A percentile compares a stretch with the other conserved stretches of the same genome.
Conservation (phyloP, 176 grass and related monocot species). For the Aegilops bicornis region DNA sequence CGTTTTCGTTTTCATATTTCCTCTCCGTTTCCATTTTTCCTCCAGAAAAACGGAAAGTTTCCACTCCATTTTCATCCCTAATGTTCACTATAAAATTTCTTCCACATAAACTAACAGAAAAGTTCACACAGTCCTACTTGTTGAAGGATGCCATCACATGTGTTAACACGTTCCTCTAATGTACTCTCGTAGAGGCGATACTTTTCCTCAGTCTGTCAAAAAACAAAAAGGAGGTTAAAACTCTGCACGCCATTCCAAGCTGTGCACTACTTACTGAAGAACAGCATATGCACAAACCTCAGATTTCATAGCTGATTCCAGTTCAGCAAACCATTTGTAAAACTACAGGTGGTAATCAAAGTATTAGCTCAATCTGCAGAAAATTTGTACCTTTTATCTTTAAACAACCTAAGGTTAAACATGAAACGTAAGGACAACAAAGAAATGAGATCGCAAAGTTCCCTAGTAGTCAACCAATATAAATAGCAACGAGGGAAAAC, state of each 20-base stretch:
- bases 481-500: neutral
- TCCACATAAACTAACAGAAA: slow-evolving; percentile 29
- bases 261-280: slow-evolving; percentile 11
- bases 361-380: slow-evolving; percentile 17
- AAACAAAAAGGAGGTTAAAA: slow-evolving; percentile 34
- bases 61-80: too few species aligned
- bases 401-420: neutral
- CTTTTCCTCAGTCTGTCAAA: slow-evolving; percentile 87
- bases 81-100: slow-evolving; percentile 8
- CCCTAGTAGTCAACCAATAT: neutral
- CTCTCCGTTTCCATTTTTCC: too few species aligned
- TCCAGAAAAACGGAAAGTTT: too few species aligned
- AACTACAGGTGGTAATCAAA: slow-evolving; percentile 59
- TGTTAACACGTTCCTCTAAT: slow-evolving; percentile 71
- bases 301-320: slow-evolving; percentile 96
- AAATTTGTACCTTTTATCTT: neutral
- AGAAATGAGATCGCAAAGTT: neutral
- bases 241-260: neutral
- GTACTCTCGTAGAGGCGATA: slow-evolving; percentile 92
- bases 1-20: too few species aligned
- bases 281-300: slow-evolving; percentile 61
- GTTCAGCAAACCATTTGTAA: slow-evolving; percentile 96
- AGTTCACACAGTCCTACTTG: slow-evolving; percentile 48
- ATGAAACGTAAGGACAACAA: neutral
- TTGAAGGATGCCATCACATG: slow-evolving; percentile 91